These are phyloP conservation scores for Nicotiana obtusifolia DNA, from an alignment of 257 asterid genomes.

Conservation along the genomic window DNA sequence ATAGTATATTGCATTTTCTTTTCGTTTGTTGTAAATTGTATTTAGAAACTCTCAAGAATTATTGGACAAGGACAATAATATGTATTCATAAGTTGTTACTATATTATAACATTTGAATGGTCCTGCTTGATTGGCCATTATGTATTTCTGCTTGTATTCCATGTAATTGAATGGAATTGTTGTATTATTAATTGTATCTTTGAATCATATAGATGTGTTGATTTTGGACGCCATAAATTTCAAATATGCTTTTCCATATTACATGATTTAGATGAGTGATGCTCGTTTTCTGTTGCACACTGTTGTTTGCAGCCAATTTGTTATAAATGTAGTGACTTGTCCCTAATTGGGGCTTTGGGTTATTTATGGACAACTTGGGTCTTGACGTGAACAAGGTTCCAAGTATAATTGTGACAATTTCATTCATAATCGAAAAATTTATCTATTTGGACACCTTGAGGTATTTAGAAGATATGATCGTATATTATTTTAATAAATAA, in stretches of 20 bases:
- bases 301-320: too few species aligned
- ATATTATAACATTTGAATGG: neutral
- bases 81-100: neutral
- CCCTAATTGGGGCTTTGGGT: neutral
- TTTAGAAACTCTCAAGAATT: neutral
- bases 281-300: neutral
- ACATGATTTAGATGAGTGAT: neutral
- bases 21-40: neutral
- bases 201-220: neutral
- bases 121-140: neutral
- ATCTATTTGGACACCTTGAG: neutral
- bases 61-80: neutral
- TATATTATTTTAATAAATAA: too few species aligned
- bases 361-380: neutral
- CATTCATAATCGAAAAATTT: too few species aligned
- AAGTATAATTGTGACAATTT: neutral
- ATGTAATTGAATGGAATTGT: neutral
- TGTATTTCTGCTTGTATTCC: neutral
- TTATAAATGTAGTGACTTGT: neutral
- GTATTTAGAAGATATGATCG: too few species aligned
- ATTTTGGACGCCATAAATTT: neutral
- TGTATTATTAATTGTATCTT: neutral
- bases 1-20: constrained; percentile 4
- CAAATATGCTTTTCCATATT: neutral
- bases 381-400: neutral